Conservation (phyloP, 2,329 filamentous ascomycete species). For the Nemania bipapillata region DNA sequence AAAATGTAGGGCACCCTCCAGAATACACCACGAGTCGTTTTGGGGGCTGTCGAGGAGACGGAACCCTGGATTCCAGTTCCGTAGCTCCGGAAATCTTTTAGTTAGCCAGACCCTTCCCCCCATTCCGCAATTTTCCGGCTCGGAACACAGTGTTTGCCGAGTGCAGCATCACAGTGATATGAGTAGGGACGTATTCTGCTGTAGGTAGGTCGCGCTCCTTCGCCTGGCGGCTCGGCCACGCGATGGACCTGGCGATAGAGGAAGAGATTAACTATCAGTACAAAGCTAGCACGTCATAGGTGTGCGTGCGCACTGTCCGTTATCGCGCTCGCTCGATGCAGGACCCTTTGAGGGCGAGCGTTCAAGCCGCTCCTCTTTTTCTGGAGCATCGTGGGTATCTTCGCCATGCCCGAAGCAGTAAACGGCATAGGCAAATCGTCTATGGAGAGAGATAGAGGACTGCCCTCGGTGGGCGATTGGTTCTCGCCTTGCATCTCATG, state of each 20-base stretch:
- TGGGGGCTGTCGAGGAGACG: not conserved
- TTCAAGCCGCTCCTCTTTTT: conserved; percentile 23
- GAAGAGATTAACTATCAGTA: not conserved
- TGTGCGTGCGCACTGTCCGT: conserved; percentile 33
- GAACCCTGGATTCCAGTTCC: conserved; percentile 14
- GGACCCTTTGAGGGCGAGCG: not conserved
- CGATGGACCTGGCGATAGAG: conserved; percentile 4
- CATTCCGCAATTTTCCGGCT: conserved; percentile 35
- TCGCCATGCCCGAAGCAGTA: conserved; percentile 33
- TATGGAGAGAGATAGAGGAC: not conserved
- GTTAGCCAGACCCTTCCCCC: conserved; percentile 1
- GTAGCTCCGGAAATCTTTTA: conserved; percentile 21
- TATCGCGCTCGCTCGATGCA: conserved; percentile 27
- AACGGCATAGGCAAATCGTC: conserved; percentile 16
- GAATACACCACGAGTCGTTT: not conserved
- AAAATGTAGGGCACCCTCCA: not conserved
- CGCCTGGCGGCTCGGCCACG: conserved; percentile 3
- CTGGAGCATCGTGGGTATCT: conserved; percentile 32
- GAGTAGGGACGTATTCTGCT: not conserved
- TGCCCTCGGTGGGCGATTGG: conserved; percentile 5
- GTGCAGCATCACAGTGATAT: not conserved
- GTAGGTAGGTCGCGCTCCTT: not conserved
- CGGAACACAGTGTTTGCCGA: conserved; percentile 23
- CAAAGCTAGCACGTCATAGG: conserved; percentile 9
- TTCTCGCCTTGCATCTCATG: not conserved